A percentile compares a stretch with the other conserved stretches of the same genome.
These are phyloP conservation scores for Podosphaera xanthii DNA, from an alignment of 2,329 filamentous ascomycete species.

Conservation along the genomic window DNA sequence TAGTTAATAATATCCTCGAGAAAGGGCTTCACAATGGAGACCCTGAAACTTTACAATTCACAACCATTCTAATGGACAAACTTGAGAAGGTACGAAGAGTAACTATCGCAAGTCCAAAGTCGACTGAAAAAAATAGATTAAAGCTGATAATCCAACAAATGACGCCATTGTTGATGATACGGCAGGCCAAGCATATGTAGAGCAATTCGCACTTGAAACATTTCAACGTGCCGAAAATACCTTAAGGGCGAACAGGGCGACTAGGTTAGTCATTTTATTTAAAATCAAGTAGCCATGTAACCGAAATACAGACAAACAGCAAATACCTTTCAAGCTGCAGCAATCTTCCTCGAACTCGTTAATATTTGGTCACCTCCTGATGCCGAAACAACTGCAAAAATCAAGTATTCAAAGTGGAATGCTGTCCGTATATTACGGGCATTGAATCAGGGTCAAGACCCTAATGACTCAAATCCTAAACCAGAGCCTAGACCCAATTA, in stretches of 20 bases:
- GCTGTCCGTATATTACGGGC: constrained; percentile 77
- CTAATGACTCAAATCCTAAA: constrained; percentile 72
- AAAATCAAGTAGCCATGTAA: neutral
- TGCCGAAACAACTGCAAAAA: constrained; percentile 57
- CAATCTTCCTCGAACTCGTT: constrained; percentile 74
- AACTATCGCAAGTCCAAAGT: neutral
- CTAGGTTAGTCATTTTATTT: constrained; percentile 37
- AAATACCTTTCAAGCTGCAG: constrained; percentile 78
- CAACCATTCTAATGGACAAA: constrained; percentile 69
- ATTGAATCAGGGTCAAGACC: constrained; percentile 73
- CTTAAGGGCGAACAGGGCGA: constrained; percentile 32
- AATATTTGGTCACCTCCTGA: constrained; percentile 64
- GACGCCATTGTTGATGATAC: constrained; percentile 70
- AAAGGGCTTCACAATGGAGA: constrained; percentile 59
- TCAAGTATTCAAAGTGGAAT: constrained; percentile 94
- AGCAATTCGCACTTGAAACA: constrained; percentile 79
- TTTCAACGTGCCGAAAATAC: constrained; percentile 50
- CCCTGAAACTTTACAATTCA: constrained; percentile 59
- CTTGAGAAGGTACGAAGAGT: constrained; percentile 45
- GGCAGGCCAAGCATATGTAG: constrained; percentile 74
- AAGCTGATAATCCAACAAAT: constrained; percentile 49
- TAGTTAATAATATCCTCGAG: constrained; percentile 73
- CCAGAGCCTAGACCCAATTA: constrained; percentile 26
- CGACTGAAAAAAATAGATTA: constrained; percentile 26
- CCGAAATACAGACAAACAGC: constrained; percentile 53